Conservation (phyloP, 331 rosid genomes). For the Pyrus hybrid region DNA sequence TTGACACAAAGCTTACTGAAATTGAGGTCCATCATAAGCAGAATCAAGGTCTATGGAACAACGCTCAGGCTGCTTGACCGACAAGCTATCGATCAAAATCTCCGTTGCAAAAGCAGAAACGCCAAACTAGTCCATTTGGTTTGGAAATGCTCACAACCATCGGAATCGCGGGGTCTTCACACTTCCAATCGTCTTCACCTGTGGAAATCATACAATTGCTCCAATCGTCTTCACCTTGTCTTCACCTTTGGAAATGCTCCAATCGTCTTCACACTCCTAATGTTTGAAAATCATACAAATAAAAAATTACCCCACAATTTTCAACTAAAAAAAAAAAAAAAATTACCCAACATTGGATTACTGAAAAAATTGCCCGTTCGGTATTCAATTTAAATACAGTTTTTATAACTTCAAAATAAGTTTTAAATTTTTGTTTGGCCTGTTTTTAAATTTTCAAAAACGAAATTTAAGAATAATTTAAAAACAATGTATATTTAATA, state of each 20-base stretch:
- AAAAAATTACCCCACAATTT: neutral
- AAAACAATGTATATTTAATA: no score
- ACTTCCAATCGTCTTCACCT: conserved; percentile 3
- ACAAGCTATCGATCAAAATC: conserved; percentile 63
- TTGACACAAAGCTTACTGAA: conserved; percentile 32
- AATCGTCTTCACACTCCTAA: conserved; percentile 10
- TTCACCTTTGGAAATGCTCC: neutral
- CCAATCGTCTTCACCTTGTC: conserved; percentile 10
- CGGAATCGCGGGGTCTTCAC: conserved; percentile 52
- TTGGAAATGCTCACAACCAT: conserved; percentile 60
- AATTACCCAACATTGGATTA: neutral
- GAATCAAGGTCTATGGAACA: conserved; percentile 47
- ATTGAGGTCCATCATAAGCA: conserved; percentile 80
- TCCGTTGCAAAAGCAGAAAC: conserved; percentile 64
- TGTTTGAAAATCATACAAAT: conserved; percentile 11
- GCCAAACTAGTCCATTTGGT: conserved; percentile 55
- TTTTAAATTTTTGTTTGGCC: no score
- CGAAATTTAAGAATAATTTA: no score
- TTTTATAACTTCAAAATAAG: no score
- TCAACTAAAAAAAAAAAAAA: neutral
- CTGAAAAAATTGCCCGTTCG: neutral
- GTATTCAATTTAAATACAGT: no score
- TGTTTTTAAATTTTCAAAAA: no score
- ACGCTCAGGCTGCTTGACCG: conserved; percentile 41
- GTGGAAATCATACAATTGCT: no score